Conservation (phyloP, 805 yeast genomes). For the Helenozyma rhizophorensis region DNA sequence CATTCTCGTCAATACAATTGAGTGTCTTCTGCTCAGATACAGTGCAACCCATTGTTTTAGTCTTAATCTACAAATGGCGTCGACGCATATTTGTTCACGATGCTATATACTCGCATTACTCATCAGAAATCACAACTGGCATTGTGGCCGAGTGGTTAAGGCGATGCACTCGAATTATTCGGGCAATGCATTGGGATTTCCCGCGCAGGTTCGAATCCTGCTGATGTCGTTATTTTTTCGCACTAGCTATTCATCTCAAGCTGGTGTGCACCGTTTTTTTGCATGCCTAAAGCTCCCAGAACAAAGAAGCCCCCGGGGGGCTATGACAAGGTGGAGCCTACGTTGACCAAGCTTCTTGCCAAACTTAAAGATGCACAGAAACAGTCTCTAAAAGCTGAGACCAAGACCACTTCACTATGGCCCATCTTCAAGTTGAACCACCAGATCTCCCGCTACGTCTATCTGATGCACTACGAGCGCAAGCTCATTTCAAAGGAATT, state of each 20-base stretch:
- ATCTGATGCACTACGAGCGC: constrained; percentile 66
- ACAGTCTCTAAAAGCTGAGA: constrained; percentile 32
- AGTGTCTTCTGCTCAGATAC: too few relatives aligned
- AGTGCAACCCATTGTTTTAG: too few relatives aligned
- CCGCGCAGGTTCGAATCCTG: constrained; percentile 48
- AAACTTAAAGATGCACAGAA: constrained; percentile 50
- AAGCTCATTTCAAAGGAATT: constrained; percentile 62
- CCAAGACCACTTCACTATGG: constrained; percentile 59
- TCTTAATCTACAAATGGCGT: too few relatives aligned
- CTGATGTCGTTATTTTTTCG: constrained; percentile 36
- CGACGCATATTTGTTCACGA: too few relatives aligned
- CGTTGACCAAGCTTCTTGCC: constrained; percentile 53
- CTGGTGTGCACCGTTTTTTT: background rate
- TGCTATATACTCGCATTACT: too few relatives aligned
- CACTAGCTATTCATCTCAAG: background rate
- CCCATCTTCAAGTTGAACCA: constrained; percentile 67
- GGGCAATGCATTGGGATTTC: constrained; percentile 36
- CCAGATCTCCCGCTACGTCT: constrained; percentile 72
- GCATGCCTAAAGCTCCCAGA: constrained; percentile 8
- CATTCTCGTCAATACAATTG: too few relatives aligned
- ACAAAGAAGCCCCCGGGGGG: constrained; percentile 60
- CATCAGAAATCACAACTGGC: too few relatives aligned
- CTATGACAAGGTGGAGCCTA: constrained; percentile 62
- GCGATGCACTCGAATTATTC: constrained; percentile 36
- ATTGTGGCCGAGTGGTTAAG: constrained; percentile 42